Evolutionary conservation across 2,329 filamentous ascomycete genomes (phyloP).

Genomic region (Zasmidium angulare): DNA sequence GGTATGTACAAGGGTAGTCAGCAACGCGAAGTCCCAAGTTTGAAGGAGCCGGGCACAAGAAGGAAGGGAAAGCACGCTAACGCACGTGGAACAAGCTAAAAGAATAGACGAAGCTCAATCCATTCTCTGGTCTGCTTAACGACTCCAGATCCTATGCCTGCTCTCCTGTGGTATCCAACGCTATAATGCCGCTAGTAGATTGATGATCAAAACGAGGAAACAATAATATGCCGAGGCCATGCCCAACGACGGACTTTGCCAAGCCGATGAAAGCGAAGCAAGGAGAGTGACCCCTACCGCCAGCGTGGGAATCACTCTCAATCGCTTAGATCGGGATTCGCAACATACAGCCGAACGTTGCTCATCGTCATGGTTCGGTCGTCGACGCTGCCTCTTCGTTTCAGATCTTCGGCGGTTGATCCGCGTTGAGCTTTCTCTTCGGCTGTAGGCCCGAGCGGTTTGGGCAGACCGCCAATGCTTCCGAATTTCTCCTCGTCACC

Average conservation of each 20-base stretch:
- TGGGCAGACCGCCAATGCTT: conserved; percentile 52
- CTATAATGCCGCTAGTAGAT: conserved; percentile 2
- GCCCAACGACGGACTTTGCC: not conserved
- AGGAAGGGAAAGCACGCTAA: not conserved
- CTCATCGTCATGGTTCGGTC: conserved; percentile 75
- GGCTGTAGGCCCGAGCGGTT: conserved; percentile 37
- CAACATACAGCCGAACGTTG: conserved; percentile 73
- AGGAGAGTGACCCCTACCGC: not conserved
- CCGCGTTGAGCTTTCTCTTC: conserved; percentile 51
- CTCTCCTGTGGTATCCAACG: conserved; percentile 8
- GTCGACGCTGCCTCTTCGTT: conserved; percentile 77
- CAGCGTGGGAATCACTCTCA: conserved; percentile 21
- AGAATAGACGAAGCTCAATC: not conserved
- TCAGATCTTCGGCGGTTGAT: conserved; percentile 70
- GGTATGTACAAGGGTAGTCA: too few relatives aligned
- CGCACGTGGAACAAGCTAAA: not conserved
- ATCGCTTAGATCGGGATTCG: conserved; percentile 71
- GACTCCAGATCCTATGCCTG: not conserved
- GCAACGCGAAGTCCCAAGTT: too few relatives aligned
- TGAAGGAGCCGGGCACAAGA: not conserved
- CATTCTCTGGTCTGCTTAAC: not conserved
- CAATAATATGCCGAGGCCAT: not conserved
- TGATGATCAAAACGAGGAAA: not conserved
- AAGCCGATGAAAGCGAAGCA: conserved; percentile 5
- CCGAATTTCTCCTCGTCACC: conserved; percentile 57